Conservation (phyloP, 1,139 yeast genomes). For the Pichia sp. region DNA sequence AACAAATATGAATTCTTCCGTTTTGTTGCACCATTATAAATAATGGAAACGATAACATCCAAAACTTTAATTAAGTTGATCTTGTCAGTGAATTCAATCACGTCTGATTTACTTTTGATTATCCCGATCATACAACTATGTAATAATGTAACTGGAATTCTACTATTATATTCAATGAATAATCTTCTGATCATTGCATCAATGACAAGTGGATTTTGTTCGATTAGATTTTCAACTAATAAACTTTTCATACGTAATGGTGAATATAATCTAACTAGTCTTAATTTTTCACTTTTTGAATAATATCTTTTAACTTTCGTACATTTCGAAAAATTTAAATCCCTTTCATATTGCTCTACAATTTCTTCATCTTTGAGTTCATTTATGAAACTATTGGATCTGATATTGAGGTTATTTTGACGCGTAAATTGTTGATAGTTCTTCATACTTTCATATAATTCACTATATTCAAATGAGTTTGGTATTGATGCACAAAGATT, state of each 20-base stretch:
- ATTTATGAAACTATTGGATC: not conserved
- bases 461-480: slow-evolving; percentile 13
- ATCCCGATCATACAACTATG: slow-evolving; percentile 23
- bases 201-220: slow-evolving; percentile 13
- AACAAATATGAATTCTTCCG: slow-evolving; percentile 13
- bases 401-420: not conserved
- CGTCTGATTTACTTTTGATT: slow-evolving; percentile 9
- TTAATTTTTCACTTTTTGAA: slow-evolving; percentile 12
- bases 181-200: slow-evolving; percentile 14
- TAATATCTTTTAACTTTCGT: slow-evolving; percentile 8
- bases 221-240: slow-evolving; percentile 16
- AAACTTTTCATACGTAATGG: slow-evolving; percentile 18
- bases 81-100: slow-evolving; percentile 16
- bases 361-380: not conserved
- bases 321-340: not conserved
- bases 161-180: slow-evolving; percentile 19
- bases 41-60: slow-evolving; percentile 20
- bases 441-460: slow-evolving; percentile 13
- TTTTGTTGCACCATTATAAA: slow-evolving; percentile 10
- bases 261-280: slow-evolving; percentile 12
- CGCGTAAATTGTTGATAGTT: slow-evolving; percentile 5
- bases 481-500: slow-evolving; percentile 1
- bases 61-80: slow-evolving; percentile 18
- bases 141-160: slow-evolving; percentile 21
- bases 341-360: not conserved